A percentile compares a stretch with the other conserved stretches of the same genome.
Conservation (phyloP, 495 filamentous ascomycete species). For the Evernia prunastri region DNA sequence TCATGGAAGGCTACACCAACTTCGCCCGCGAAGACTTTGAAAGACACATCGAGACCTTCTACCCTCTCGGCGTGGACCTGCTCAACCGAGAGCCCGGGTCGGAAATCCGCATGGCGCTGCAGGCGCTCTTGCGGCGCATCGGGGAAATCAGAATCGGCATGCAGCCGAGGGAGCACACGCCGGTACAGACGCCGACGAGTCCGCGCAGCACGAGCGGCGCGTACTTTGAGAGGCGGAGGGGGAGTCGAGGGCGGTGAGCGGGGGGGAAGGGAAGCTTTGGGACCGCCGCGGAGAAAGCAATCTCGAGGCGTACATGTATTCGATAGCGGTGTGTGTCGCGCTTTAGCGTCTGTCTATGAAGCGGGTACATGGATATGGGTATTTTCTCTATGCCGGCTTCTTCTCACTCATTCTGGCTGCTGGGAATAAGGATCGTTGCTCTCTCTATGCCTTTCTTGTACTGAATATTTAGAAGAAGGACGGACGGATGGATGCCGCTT, state of each 20-base stretch:
- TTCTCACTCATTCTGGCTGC: background rate
- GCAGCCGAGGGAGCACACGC: conserved; percentile 29
- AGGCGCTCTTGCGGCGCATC: conserved; percentile 67
- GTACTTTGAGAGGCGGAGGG: conserved; percentile 26
- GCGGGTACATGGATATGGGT: background rate
- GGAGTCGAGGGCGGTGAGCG: conserved; percentile 22
- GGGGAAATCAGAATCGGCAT: conserved; percentile 77
- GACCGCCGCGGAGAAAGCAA: background rate
- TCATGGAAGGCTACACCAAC: conserved; percentile 87
- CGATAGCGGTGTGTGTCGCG: background rate
- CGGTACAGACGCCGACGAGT: conserved; percentile 38
- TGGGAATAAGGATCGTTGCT: background rate
- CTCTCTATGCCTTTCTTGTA: too few species aligned
- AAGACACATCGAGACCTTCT: conserved; percentile 73
- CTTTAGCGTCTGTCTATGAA: conserved; percentile 1
- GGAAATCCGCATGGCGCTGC: conserved; percentile 70
- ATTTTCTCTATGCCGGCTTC: background rate
- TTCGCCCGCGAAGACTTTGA: conserved; percentile 81
- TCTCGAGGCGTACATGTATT: background rate
- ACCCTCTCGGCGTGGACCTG: conserved; percentile 78
- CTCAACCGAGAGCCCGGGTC: conserved; percentile 68
- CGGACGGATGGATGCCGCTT: too few species aligned
- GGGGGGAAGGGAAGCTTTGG: background rate
- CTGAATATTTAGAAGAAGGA: background rate
- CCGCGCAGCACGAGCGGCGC: conserved; percentile 34